phyloP scores from a whole-genome alignment of 306 rosid species.

The Inga laurina region DNA sequence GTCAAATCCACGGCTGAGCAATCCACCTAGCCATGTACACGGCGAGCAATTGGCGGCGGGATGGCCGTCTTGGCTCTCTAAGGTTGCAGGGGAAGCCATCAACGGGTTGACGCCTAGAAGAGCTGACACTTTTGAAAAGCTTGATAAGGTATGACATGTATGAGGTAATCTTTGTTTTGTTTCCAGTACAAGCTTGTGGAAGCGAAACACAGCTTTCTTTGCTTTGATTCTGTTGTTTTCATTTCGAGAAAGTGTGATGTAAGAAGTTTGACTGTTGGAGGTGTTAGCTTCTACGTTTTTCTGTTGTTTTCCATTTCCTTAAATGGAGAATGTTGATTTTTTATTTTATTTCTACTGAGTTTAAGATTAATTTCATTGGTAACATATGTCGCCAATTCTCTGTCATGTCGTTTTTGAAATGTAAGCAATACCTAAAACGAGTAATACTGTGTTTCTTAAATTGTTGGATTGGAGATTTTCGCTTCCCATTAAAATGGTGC shows the following conservation, averaged over 20 bases:
- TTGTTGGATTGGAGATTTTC: background rate
- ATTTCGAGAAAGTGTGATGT: conserved; percentile 24
- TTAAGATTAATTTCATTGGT: conserved; percentile 24
- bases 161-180: background rate
- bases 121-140: conserved; percentile 91
- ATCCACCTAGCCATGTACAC: conserved; percentile 76
- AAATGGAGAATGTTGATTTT: conserved; percentile 7
- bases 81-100: conserved; percentile 97
- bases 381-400: conserved; percentile 14
- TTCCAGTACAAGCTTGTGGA: conserved; percentile 19
- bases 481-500: background rate
- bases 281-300: conserved; percentile 1
- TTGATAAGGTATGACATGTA: conserved; percentile 62
- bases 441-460: conserved; percentile 19
- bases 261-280: background rate
- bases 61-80: conserved; percentile 98
- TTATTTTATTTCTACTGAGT: conserved; percentile 5
- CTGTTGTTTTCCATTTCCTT: conserved; percentile 25
- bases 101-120: conserved; percentile 92
- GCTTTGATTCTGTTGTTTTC: conserved; percentile 32
- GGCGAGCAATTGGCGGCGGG: conserved; percentile 99
- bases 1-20: conserved; percentile 92
- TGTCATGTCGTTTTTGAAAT: conserved; percentile 20
- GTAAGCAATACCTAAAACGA: conserved; percentile 22
- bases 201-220: background rate